phyloP scores from a whole-genome alignment of 2,329 filamentous ascomycete species.

The Colletotrichum zoysiae region DNA sequence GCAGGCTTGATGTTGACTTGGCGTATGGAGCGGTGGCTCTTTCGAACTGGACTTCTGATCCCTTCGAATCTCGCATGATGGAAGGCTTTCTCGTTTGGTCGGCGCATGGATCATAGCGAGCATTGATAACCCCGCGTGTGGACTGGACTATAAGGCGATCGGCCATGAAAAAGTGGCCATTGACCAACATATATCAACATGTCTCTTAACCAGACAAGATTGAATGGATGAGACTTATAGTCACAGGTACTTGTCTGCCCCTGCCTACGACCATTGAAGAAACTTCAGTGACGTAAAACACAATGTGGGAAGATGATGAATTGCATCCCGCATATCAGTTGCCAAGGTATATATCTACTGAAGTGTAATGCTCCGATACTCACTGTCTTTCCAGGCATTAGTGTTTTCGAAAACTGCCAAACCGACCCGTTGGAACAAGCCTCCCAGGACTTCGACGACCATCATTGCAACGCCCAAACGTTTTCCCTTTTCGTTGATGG shows the following conservation, averaged over 20 bases:
- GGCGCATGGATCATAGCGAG: constrained; percentile 31
- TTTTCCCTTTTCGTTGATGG: neutral
- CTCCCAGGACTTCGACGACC: neutral
- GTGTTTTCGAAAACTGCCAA: neutral
- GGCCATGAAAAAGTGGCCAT: constrained; percentile 3
- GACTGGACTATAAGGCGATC: constrained; percentile 10
- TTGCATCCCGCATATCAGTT: neutral
- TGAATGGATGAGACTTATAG: neutral
- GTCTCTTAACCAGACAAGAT: neutral
- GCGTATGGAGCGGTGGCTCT: constrained; percentile 20
- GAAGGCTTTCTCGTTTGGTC: constrained; percentile 10
- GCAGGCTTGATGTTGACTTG: constrained; percentile 11
- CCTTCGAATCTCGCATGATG: constrained; percentile 10
- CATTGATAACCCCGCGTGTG: constrained; percentile 21
- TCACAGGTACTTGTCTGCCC: neutral
- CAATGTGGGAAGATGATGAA: neutral
- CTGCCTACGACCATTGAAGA: too few relatives aligned
- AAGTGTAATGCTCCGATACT: neutral
- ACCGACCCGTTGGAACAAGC: constrained; percentile 17
- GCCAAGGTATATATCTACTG: neutral
- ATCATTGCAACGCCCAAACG: constrained; percentile 17
- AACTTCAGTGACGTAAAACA: neutral
- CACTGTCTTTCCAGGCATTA: neutral
- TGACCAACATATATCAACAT: neutral
- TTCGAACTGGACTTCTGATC: neutral